Evolutionary conservation across 75 land plant species (phyloP).

Genomic region (Selaginella moellendorffii): DNA sequence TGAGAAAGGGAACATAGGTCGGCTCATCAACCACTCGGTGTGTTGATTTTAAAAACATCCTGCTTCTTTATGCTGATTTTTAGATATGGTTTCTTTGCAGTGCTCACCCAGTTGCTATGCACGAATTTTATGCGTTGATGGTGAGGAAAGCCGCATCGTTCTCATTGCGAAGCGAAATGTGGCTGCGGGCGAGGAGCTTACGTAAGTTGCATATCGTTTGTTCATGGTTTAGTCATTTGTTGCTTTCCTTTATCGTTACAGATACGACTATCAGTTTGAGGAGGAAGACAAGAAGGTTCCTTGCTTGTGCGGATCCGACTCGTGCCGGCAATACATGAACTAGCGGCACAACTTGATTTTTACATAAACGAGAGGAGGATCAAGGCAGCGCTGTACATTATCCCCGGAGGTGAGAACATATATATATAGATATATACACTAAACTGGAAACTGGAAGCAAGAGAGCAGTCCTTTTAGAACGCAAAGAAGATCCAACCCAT

Average conservation of each 20-base stretch:
- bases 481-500: conserved; percentile 32
- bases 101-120: conserved; percentile 13
- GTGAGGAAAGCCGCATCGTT: background rate
- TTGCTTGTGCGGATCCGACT: conserved; percentile 40
- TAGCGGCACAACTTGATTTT: background rate
- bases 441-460: background rate
- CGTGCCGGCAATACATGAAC: conserved; percentile 36
- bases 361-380: too few species aligned
- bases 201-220: too few species aligned
- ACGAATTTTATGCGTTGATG: background rate
- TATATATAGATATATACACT: conserved; percentile 1
- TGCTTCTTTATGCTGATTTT: background rate
- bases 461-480: background rate
- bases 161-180: background rate
- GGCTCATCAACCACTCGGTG: conserved; percentile 15
- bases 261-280: conserved; percentile 53
- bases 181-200: background rate
- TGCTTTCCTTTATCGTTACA: background rate
- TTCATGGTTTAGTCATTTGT: too few species aligned
- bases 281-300: conserved; percentile 40
- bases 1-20: conserved; percentile 9
- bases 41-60: background rate
- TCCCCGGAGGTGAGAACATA: too few species aligned
- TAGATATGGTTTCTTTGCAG: background rate
- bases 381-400: too few species aligned